phyloP scores from a whole-genome alignment of 345 rosid genomes.

The Odontarrhena argentea region DNA sequence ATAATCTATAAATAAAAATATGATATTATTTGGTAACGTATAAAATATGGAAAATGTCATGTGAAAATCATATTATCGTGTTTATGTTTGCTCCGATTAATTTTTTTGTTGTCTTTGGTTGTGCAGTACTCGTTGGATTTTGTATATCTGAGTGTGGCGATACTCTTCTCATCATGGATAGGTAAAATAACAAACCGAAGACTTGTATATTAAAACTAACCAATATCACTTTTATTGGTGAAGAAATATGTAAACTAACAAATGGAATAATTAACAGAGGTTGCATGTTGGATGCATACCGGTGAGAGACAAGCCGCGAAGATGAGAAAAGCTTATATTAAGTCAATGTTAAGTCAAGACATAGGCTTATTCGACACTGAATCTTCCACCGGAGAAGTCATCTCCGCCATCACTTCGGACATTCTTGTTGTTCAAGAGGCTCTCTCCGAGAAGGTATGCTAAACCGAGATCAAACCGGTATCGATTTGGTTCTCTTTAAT shows the following conservation, averaged over 20 bases:
- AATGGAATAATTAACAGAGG: constrained; percentile 54
- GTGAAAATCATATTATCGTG: neutral
- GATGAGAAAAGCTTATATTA: constrained; percentile 85
- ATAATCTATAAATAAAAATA: neutral
- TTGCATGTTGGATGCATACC: constrained; percentile 97
- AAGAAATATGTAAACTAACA: neutral
- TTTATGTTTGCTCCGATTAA: neutral
- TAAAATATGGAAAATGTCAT: neutral
- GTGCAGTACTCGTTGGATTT: constrained; percentile 96
- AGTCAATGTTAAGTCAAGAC: constrained; percentile 82
- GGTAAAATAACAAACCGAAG: constrained; percentile 48
- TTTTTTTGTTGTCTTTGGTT: neutral
- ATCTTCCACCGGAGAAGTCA: constrained; percentile 89
- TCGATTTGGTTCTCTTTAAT: neutral
- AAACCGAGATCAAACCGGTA: neutral
- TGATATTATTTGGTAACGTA: neutral
- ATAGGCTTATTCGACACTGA: constrained; percentile 87
- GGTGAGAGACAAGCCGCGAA: constrained; percentile 95
- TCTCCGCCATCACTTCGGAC: constrained; percentile 82
- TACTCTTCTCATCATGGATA: constrained; percentile 86
- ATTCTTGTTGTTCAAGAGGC: constrained; percentile 92
- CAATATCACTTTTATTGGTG: neutral
- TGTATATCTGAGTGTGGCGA: constrained; percentile 84
- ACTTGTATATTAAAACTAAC: neutral
- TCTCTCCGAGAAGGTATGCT: constrained; percentile 82